Evolutionary conservation across 768 basidiomycete genomes (phyloP).

Genomic region (Ephemerocybe angulata): DNA sequence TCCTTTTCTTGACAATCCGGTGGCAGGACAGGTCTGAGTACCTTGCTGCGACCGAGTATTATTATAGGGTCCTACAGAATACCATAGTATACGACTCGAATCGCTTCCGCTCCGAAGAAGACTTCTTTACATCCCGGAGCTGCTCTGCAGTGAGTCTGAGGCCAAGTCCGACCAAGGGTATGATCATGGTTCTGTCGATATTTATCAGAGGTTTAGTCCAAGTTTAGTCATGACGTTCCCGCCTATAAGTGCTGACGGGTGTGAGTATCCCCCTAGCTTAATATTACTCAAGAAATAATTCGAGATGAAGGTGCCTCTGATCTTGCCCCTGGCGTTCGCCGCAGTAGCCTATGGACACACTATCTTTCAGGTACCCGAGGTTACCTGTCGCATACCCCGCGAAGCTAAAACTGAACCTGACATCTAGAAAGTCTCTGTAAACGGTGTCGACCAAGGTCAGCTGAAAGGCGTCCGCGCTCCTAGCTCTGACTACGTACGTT

Average conservation of each 20-base stretch:
- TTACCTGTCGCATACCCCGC: neutral
- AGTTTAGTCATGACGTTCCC: no score
- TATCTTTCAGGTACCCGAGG: slow-evolving; percentile 7
- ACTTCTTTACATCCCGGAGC: neutral
- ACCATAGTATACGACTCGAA: no score
- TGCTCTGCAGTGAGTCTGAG: neutral
- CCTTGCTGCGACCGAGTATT: no score
- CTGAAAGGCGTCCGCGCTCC: slow-evolving; percentile 43
- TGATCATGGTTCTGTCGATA: neutral
- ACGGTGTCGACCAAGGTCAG: slow-evolving; percentile 45
- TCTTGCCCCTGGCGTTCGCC: slow-evolving; percentile 4
- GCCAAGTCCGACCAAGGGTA: neutral
- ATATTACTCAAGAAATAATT: neutral
- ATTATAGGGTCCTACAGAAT: no score
- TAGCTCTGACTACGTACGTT: slow-evolving; percentile 29
- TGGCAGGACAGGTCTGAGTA: no score
- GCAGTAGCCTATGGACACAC: slow-evolving; percentile 10
- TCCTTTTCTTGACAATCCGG: no score
- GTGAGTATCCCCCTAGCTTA: neutral
- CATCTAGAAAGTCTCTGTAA: slow-evolving; percentile 32
- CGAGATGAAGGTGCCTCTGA: slow-evolving; percentile 3
- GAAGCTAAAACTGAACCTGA: neutral
- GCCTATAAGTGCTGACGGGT: neutral
- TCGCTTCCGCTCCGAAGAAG: neutral
- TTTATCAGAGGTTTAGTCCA: neutral